A percentile compares a stretch with the other conserved stretches of the same genome.
These are phyloP conservation scores for Pleurotus citrinopileatus DNA, from an alignment of 768 basidiomycete species.

Conservation along the genomic window DNA sequence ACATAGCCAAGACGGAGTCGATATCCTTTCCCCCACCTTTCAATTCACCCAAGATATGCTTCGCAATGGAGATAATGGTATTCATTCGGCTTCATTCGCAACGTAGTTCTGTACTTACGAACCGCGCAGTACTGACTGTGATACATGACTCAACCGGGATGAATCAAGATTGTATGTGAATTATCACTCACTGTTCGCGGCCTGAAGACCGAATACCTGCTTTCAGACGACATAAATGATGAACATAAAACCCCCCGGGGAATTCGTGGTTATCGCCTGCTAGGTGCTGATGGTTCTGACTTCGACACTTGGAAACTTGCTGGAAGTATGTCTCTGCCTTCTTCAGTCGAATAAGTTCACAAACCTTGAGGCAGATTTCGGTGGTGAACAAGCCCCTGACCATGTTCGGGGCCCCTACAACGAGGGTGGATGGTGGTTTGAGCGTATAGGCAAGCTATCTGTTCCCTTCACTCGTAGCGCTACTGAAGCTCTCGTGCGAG, in stretches of 20 bases:
- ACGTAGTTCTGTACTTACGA: not conserved
- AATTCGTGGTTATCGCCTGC: conserved; percentile 58
- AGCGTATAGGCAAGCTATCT: conserved; percentile 39
- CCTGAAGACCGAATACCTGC: not conserved
- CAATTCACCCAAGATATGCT: conserved; percentile 31
- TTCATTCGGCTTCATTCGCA: not conserved
- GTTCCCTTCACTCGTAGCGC: not conserved
- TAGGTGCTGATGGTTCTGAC: conserved; percentile 28
- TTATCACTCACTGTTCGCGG: not conserved
- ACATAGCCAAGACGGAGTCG: conserved; percentile 28
- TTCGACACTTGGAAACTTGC: conserved; percentile 36
- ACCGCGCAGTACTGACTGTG: conserved; percentile 28
- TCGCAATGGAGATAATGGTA: conserved; percentile 26
- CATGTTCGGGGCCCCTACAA: conserved; percentile 56
- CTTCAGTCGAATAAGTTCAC: not conserved
- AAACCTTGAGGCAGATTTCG: conserved; percentile 24
- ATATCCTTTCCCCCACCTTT: conserved; percentile 29
- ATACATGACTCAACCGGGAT: conserved; percentile 34
- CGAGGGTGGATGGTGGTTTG: conserved; percentile 55
- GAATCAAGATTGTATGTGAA: conserved; percentile 36
- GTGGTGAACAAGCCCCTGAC: conserved; percentile 47
- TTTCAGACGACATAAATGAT: conserved; percentile 30
- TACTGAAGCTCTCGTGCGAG: not conserved
- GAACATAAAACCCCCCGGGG: conserved; percentile 63
- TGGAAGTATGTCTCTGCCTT: conserved; percentile 28